Base-by-base conservation (phyloP, 192 early-diverging fungal genomes). In the Coemansia reversa region DNA sequence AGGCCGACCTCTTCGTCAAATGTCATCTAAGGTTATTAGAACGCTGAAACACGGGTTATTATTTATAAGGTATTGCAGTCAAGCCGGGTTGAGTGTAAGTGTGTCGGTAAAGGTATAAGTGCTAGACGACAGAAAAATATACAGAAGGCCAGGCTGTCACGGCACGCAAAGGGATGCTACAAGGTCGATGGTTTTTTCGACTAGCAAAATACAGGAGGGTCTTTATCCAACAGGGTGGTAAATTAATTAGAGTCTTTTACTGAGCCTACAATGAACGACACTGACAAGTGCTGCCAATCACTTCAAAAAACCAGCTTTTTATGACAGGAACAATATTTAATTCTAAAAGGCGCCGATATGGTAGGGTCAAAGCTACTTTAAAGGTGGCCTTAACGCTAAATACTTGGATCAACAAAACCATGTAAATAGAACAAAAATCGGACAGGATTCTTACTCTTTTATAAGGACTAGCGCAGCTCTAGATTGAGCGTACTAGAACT, bases 1-100 rank as follows among this genome's bases (percentile, higher is more conserved):
- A 23, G 25, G n/a, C 57, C 55, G 16, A 58, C 51, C 7, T 65
- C 63, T 23, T 65, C 53, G 25, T 32, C 35, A 50, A 61, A 61
- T 16, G 59, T 50, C 59, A 61, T 61, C 39, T 39, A 59, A 3
- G 5, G 14, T 16, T 5, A 45, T 45, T 45, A 45, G 12, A 16
- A 9, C 16, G 39, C 39, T 12, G 9, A 3, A 3, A 5, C 39
- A 45, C 39, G 39, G 16, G 14, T 3, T 16, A 45, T 3, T 45
- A 16, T 45, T 45, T 45, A 16, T 45, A 45, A 45, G 3, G 39
- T 45, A 16, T 45, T 16, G 14, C 9, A 45, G 39, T 45, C 39
- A 45, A 45, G 14, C 3, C 12, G 16, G 39, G 14, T 45, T 14
- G 2, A 14, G 3, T 16, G 14, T 16, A 45, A 16, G 39, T 4